A percentile compares a stretch with the other conserved stretches of the same genome.
Conservation (phyloP, 192 early-diverging fungal genomes). For the Gamsiella multidivaricata region DNA sequence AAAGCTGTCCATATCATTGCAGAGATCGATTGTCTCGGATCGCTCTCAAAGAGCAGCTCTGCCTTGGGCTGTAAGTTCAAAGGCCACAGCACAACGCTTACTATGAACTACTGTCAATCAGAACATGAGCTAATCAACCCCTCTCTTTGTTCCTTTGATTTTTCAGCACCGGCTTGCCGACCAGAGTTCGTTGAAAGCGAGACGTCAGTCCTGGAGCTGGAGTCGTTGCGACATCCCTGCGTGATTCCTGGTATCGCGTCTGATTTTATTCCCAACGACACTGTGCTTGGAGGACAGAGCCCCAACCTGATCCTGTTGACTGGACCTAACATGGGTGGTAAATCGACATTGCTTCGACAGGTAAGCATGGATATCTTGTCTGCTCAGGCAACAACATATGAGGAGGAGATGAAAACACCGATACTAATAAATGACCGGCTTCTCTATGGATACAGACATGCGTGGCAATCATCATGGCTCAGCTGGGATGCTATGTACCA, state of each 20-base stretch:
- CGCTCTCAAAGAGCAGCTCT: constrained; percentile 73
- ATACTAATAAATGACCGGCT: neutral
- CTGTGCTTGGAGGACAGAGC: constrained; percentile 72
- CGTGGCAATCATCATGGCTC: constrained; percentile 95
- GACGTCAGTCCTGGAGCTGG: constrained; percentile 77
- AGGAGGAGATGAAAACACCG: too few species aligned
- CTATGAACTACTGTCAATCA: neutral
- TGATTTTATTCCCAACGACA: constrained; percentile 97
- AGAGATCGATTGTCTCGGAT: constrained; percentile 88
- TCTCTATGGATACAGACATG: constrained; percentile 68
- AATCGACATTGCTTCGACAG: constrained; percentile 96
- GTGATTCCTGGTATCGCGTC: constrained; percentile 69
- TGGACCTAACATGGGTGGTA: constrained; percentile 99
- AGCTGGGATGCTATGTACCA: constrained; percentile 95
- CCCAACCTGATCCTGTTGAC: constrained; percentile 90
- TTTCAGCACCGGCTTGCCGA: constrained; percentile 83
- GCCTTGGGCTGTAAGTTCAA: constrained; percentile 70
- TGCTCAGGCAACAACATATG: neutral
- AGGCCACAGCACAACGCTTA: neutral
- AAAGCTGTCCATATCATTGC: constrained; percentile 77
- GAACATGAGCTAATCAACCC: neutral
- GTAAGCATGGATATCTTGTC: constrained; percentile 40
- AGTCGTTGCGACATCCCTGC: constrained; percentile 95
- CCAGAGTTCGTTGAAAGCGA: constrained; percentile 84
- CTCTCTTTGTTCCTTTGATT: neutral